Evolutionary conservation across 805 yeast genomes (phyloP), one percentile per base, ranked within the genome.

Genomic region (Candida vaughaniae): DNA sequence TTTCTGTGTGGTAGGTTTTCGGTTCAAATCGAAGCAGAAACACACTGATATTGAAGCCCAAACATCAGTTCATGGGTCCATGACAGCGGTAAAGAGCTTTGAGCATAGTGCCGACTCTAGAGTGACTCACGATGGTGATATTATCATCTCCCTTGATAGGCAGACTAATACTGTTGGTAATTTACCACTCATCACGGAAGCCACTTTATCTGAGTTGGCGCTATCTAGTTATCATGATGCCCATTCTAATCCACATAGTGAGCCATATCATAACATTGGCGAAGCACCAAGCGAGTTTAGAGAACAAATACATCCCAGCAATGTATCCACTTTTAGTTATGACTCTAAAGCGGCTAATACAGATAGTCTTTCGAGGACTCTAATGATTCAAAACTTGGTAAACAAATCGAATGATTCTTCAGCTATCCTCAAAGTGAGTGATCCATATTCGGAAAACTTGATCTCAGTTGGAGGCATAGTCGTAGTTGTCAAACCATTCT

Each of bases 401-500:
- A 46, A 52, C 15, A 29, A 42, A 9, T 39, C 53, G n/a, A 23
- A 27, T 25, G 45, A 45, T 19, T 25, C 31, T 15, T 26, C 31
- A 9, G 29, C 16, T 17, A 25, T 61, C 19, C 46, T 46, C 25
- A 42, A 47, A 22, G 64, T 61, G 1, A 23, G 43, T 14, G 68
- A 62, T 38, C 64, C 66, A 4, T 60, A 41, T 33, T 60, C 56
- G 54, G 47, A 46, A 11, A 48, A 39, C 16, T 20, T 31, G 9
- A 55, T 57, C 14, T n/a, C 36, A 12, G 44, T 60, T 9, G 69
- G 69, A 2, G 57, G 57, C 1, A 51, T 60, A 14, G 67, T 61
- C 2, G 64, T 61, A 10, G 65, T 61, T 4, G 55, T 59, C 3
- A 48, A 53, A 32, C 59, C 60, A 5, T 62, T 52, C 36, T 33